Percentiles rank a stretch among this genome's conserved stretches.
Evolutionary conservation across 805 yeast species (phyloP).

Genomic region (Komagataella phaffii): DNA sequence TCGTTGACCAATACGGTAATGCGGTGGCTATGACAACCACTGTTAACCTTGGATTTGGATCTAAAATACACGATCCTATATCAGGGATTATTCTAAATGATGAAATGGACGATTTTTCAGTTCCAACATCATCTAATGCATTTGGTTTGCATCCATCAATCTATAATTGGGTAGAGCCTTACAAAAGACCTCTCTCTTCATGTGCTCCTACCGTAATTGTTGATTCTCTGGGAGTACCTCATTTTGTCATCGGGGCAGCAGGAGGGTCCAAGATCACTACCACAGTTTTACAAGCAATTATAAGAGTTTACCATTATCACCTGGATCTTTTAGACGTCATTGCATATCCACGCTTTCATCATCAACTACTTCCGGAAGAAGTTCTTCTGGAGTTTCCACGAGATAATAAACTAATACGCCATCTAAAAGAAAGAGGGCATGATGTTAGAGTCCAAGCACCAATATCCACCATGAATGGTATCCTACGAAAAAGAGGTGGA

Average conservation of each 20-base stretch:
- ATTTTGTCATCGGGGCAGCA: constrained; percentile 76
- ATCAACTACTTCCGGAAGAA: constrained; percentile 71
- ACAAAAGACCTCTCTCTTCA: constrained; percentile 75
- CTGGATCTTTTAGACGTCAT: constrained; percentile 53
- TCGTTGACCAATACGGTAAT: constrained; percentile 61
- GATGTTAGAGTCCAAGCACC: constrained; percentile 25
- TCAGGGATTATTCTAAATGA: constrained; percentile 82
- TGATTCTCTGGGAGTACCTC: constrained; percentile 30
- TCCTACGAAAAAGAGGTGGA: constrained; percentile 20
- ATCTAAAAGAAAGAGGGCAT: constrained; percentile 35
- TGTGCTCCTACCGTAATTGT: constrained; percentile 64
- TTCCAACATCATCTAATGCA: constrained; percentile 55
- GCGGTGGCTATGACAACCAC: constrained; percentile 87
- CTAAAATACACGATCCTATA: constrained; percentile 60
- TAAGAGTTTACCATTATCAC: constrained; percentile 46
- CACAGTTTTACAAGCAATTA: constrained; percentile 68
- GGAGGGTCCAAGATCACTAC: constrained; percentile 88
- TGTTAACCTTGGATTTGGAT: constrained; percentile 73
- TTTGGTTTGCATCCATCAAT: constrained; percentile 74
- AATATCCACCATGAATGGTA: constrained; percentile 46
- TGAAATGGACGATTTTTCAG: constrained; percentile 91
- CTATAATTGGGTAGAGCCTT: constrained; percentile 65
- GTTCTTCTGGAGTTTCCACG: constrained; percentile 47
- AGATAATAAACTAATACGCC: constrained; percentile 22
- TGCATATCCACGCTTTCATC: constrained; percentile 76